These are phyloP conservation scores for Fusarium phyllophilum DNA, from an alignment of 2,329 filamentous ascomycete species.

Conservation along the genomic window DNA sequence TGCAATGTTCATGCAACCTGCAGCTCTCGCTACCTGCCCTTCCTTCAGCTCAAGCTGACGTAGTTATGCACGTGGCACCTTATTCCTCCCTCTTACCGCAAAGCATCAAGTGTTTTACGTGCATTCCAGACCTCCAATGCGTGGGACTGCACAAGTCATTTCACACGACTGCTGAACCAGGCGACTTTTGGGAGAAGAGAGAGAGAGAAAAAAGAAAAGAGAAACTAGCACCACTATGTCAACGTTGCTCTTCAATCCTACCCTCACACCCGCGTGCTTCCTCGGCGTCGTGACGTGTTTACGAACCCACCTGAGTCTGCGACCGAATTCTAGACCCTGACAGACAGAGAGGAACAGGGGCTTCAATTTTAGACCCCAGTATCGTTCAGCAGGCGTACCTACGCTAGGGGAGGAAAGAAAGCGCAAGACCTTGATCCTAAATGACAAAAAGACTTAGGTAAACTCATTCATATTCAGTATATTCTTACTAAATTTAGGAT, in stretches of 20 bases:
- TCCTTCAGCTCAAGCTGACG: conserved; percentile 17
- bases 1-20: conserved; percentile 22
- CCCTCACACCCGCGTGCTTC: conserved; percentile 24
- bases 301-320: conserved; percentile 36
- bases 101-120: not conserved
- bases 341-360: conserved; percentile 13
- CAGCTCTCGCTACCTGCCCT: not conserved
- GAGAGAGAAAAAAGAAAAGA: not conserved
- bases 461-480: no score
- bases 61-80: conserved; percentile 3
- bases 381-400: conserved; percentile 9
- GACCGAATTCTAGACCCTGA: conserved; percentile 33
- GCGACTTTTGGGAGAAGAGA: not conserved
- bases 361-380: conserved; percentile 10
- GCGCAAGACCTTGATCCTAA: no score
- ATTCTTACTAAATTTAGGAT: no score
- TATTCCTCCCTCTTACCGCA: not conserved
- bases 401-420: not conserved
- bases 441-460: no score
- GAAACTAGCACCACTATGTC: conserved; percentile 12
- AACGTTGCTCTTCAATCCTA: conserved; percentile 16
- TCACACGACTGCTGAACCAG: conserved; percentile 1
- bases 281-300: conserved; percentile 38
- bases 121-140: not conserved
- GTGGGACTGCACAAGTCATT: not conserved